phyloP scores from a whole-genome alignment of 1,139 yeast species.

The Arxiozyma slooffiae region DNA sequence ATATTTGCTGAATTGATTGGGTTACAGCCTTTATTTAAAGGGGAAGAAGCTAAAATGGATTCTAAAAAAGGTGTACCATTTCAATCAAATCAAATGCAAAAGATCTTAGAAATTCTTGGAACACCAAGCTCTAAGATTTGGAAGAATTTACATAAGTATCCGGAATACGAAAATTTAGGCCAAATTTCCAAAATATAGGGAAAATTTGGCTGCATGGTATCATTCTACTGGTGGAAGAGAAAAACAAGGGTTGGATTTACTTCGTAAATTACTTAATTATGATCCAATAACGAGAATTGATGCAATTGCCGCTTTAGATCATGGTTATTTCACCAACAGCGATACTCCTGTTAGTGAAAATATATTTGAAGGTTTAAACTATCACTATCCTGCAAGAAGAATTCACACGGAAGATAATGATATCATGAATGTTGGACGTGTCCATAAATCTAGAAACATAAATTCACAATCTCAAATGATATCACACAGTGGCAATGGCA shows the following conservation, averaged over 20 bases:
- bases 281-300: conserved; percentile 77
- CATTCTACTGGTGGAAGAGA: conserved; percentile 68
- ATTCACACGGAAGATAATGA: conserved; percentile 73
- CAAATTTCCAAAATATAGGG: conserved; percentile 53
- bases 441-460: conserved; percentile 11
- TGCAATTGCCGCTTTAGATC: conserved; percentile 64
- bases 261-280: conserved; percentile 58
- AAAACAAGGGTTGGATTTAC: conserved; percentile 54
- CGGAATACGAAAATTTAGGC: conserved; percentile 69
- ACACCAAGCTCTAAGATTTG: conserved; percentile 69
- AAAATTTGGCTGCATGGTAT: conserved; percentile 75
- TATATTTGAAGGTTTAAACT: conserved; percentile 55
- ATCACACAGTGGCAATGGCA: conserved; percentile 17
- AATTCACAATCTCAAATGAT: conserved; percentile 19
- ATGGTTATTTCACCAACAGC: conserved; percentile 55
- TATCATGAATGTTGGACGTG: conserved; percentile 32
- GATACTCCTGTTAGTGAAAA: conserved; percentile 58
- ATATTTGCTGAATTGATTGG: conserved; percentile 86
- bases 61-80: conserved; percentile 87
- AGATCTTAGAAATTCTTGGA: conserved; percentile 83
- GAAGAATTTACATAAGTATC: conserved; percentile 72
- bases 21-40: conserved; percentile 86
- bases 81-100: conserved; percentile 83
- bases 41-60: conserved; percentile 95
- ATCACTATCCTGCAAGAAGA: conserved; percentile 62